phyloP scores from a whole-genome alignment of 2,329 filamentous ascomycete genomes.

The Clarireedia paspali region DNA sequence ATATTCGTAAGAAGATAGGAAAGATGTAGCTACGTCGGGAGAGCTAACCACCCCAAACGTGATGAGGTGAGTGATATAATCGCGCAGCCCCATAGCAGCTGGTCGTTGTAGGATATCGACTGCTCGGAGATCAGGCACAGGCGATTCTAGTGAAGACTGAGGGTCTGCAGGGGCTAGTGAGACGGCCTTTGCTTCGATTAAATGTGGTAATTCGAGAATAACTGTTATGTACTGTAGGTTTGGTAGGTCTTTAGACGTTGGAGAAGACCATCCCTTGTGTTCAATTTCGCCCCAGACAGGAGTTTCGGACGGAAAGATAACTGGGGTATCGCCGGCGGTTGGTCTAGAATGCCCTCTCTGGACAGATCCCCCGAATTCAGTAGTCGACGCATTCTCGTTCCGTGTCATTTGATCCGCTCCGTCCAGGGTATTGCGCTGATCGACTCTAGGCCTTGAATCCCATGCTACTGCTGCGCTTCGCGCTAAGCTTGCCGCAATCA shows the following conservation, averaged over 20 bases:
- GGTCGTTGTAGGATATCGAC: conserved; percentile 66
- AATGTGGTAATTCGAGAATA: conserved; percentile 73
- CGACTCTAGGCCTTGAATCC: conserved; percentile 62
- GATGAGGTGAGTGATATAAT: conserved; percentile 68
- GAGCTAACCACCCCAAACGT: conserved; percentile 56
- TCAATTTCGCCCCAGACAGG: conserved; percentile 72
- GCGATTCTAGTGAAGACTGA: conserved; percentile 32
- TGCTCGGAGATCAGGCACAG: conserved; percentile 55
- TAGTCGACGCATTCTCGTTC: conserved; percentile 17
- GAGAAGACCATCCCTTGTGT: conserved; percentile 84
- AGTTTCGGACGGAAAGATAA: conserved; percentile 18
- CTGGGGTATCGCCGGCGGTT: conserved; percentile 14
- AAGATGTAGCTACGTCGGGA: conserved; percentile 45
- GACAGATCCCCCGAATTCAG: conserved; percentile 4
- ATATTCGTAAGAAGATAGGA: conserved; percentile 71
- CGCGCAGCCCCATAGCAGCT: conserved; percentile 63
- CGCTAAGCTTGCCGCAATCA: conserved; percentile 65
- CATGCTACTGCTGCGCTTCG: conserved; percentile 77
- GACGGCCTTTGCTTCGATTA: conserved; percentile 91
- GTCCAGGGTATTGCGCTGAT: conserved; percentile 25
- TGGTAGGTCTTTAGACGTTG: conserved; percentile 64
- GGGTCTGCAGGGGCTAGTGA: conserved; percentile 61
- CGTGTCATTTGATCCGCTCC: conserved; percentile 25
- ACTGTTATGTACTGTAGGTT: conserved; percentile 80
- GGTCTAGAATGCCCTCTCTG: conserved; percentile 7